Evolutionary conservation across 768 basidiomycete species (phyloP).

Genomic region (Leccinum arenicola): DNA sequence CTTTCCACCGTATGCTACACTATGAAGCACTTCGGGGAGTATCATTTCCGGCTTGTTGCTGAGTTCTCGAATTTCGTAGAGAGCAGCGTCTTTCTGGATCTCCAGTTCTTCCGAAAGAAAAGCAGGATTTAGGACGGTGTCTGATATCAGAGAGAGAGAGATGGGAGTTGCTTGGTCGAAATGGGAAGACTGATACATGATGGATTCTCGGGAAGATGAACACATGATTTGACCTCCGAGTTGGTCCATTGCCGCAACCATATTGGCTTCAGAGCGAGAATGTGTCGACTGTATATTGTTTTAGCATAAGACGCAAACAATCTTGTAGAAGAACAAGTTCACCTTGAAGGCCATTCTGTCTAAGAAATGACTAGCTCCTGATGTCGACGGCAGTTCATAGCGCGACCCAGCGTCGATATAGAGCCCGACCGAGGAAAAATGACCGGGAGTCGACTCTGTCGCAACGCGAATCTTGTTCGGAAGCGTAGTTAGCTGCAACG

Average conservation of each 20-base stretch:
- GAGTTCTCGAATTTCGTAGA: slow-evolving; percentile 89
- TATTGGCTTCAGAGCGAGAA: slow-evolving; percentile 68
- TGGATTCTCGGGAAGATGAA: slow-evolving; percentile 87
- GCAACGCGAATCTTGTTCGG: slow-evolving; percentile 91
- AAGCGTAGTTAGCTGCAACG: slow-evolving; percentile 73
- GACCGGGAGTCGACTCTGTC: slow-evolving; percentile 86
- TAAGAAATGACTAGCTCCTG: slow-evolving; percentile 87
- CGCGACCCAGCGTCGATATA: slow-evolving; percentile 93
- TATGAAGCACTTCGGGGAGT: slow-evolving; percentile 86
- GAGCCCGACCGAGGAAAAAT: slow-evolving; percentile 91
- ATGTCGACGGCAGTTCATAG: slow-evolving; percentile 71
- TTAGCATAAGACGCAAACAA: slow-evolving; percentile 4
- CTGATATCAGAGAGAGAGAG: slow-evolving; percentile 85
- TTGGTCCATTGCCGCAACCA: slow-evolving; percentile 76
- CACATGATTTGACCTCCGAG: slow-evolving; percentile 92
- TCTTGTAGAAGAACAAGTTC: slow-evolving; percentile 4
- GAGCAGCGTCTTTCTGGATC: slow-evolving; percentile 80
- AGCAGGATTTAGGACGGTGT: slow-evolving; percentile 80
- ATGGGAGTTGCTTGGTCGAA: slow-evolving; percentile 79
- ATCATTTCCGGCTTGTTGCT: slow-evolving; percentile 88
- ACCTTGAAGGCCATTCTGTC: slow-evolving; percentile 99
- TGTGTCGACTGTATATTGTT: slow-evolving; percentile 60
- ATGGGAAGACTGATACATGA: slow-evolving; percentile 98
- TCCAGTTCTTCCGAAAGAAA: slow-evolving; percentile 78
- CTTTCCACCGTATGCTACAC: slow-evolving; percentile 72